These are phyloP conservation scores for Verticillium longisporum DNA, from an alignment of 2,329 filamentous ascomycete genomes.

Conservation along the genomic window DNA sequence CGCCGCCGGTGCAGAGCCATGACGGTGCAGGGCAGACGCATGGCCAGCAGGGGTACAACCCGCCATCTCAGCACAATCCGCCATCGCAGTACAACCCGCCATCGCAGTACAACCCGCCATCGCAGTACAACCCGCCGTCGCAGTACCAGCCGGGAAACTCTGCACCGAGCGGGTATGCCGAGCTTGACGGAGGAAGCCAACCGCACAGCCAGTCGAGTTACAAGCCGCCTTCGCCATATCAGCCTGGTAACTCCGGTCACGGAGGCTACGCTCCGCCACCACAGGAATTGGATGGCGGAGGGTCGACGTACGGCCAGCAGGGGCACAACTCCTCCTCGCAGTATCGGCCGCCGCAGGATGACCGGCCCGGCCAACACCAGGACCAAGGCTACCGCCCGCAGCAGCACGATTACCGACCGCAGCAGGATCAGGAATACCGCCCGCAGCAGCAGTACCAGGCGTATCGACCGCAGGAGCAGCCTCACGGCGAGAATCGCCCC, in stretches of 20 bases:
- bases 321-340: constrained; percentile 15
- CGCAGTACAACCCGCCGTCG: constrained; percentile 13
- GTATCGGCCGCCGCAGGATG: constrained; percentile 1
- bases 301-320: constrained; percentile 14
- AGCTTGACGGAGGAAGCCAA: no score
- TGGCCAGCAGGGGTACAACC: constrained; percentile 16
- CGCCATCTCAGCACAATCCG: constrained; percentile 4
- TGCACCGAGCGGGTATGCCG: no score
- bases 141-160: no score
- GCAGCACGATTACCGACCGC: constrained; percentile 2
- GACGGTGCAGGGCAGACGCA: constrained; percentile 9
- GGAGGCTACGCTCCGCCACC: constrained; percentile 10
- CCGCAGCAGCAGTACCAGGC: constrained; percentile 8
- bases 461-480: background rate
- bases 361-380: constrained; percentile 12
- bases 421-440: constrained; percentile 15
- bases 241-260: constrained; percentile 14
- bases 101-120: background rate
- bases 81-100: constrained; percentile 7
- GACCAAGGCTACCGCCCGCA: constrained; percentile 13
- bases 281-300: constrained; percentile 10
- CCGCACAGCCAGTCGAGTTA: no score
- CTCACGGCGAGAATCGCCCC: constrained; percentile 10
- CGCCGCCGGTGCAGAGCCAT: constrained; percentile 8
- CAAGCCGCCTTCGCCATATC: background rate